Conservation (phyloP, 345 rosid species). For the Eutrema yunnanense region DNA sequence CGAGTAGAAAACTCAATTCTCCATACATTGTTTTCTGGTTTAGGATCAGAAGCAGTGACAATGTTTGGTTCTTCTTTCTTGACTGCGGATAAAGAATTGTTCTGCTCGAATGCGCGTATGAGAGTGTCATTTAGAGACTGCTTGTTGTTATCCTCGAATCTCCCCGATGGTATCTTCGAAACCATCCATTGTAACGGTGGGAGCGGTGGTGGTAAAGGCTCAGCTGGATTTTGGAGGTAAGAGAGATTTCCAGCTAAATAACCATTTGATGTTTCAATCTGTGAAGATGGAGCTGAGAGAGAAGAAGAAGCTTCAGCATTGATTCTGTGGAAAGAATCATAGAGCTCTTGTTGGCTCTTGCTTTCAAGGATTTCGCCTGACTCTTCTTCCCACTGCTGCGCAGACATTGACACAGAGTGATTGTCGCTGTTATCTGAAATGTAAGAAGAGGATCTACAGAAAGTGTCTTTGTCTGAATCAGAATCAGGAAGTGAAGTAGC, state of each 20-base stretch:
- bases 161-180: conserved; percentile 31
- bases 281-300: conserved; percentile 15
- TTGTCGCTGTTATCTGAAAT: conserved; percentile 51
- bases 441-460: conserved; percentile 79
- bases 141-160: conserved; percentile 32
- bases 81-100: conserved; percentile 25
- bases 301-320: conserved; percentile 34
- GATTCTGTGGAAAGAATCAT: conserved; percentile 36
- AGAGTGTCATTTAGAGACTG: conserved; percentile 26
- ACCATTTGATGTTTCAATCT: conserved; percentile 36
- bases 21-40: conserved; percentile 33
- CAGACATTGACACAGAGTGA: conserved; percentile 60
- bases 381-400: conserved; percentile 67
- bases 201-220: conserved; percentile 60
- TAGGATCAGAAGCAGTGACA: conserved; percentile 27
- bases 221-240: conserved; percentile 30
- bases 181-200: conserved; percentile 68
- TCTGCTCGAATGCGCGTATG: conserved; percentile 12
- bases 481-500: conserved; percentile 35
- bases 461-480: conserved; percentile 83
- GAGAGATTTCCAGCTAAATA: conserved; percentile 12
- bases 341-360: conserved; percentile 39
- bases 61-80: conserved; percentile 29
- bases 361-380: conserved; percentile 22
- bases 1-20: not conserved